Conservation (phyloP, 495 filamentous ascomycete genomes). For the Aspergillus asperescens region DNA sequence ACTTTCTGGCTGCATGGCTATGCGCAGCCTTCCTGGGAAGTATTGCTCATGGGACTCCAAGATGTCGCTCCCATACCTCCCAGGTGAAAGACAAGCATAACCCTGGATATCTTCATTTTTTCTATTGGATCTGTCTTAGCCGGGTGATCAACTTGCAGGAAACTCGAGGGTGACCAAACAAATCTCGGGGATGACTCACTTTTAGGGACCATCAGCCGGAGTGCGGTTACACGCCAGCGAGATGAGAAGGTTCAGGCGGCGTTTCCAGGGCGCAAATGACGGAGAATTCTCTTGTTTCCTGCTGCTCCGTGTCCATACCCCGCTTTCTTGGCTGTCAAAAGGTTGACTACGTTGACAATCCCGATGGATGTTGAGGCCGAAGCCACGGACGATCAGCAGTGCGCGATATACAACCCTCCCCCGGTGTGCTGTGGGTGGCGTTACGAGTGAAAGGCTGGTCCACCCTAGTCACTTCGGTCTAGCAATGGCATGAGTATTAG, state of each 20-base stretch:
- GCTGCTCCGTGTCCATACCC: not conserved
- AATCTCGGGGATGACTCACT: not conserved
- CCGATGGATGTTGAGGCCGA: conserved; percentile 1
- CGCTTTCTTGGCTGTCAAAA: conserved; percentile 2
- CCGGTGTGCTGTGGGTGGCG: not conserved
- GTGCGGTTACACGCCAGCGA: conserved; percentile 1
- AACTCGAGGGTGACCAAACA: not conserved
- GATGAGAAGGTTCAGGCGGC: not conserved
- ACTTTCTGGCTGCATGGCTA: conserved; percentile 2
- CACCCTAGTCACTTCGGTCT: not conserved
- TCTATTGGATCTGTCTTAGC: not conserved
- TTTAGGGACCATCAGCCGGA: not conserved
- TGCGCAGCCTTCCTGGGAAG: not conserved
- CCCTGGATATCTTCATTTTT: not conserved
- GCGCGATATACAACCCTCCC: conserved; percentile 1
- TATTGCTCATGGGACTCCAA: not conserved
- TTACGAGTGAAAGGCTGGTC: not conserved
- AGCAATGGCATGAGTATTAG: not conserved
- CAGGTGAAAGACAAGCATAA: not conserved
- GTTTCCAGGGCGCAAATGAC: conserved; percentile 4
- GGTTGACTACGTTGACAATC: not conserved
- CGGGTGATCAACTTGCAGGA: conserved; percentile 2
- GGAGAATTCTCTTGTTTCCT: not conserved
- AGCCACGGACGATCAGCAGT: conserved; percentile 1
- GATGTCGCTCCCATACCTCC: not conserved